Evolutionary conservation across 306 rosid species (phyloP).

Genomic region (Trifolium pratense): DNA sequence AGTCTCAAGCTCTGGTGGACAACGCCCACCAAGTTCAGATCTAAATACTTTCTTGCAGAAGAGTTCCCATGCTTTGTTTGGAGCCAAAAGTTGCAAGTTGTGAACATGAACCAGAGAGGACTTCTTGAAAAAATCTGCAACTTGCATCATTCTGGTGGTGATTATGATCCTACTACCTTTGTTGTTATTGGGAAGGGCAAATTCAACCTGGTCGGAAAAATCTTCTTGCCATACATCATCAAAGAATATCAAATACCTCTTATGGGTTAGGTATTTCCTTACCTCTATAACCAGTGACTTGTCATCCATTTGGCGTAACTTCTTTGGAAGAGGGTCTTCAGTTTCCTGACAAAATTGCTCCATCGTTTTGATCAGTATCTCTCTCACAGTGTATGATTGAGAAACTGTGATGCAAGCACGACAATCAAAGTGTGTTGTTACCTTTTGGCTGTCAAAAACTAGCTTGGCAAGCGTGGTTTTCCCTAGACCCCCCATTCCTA

Average conservation of each 20-base stretch:
- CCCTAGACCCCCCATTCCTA: conserved; percentile 25
- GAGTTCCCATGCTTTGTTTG: conserved; percentile 14
- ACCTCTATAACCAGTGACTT: neutral
- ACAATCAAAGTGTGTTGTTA: neutral
- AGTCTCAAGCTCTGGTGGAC: neutral
- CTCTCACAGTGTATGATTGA: conserved; percentile 18
- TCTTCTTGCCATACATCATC: conserved; percentile 24
- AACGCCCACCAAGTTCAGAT: neutral
- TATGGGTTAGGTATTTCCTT: conserved; percentile 6
- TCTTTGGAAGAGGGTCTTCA: neutral
- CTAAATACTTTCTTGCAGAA: conserved; percentile 15
- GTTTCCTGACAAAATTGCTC: conserved; percentile 6
- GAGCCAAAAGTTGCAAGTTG: conserved; percentile 4
- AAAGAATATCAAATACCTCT: conserved; percentile 13
- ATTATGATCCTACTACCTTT: conserved; percentile 20
- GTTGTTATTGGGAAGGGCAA: neutral
- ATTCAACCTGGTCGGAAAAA: conserved; percentile 8
- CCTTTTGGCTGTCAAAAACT: conserved; percentile 19
- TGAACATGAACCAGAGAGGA: conserved; percentile 8
- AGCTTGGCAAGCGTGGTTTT: conserved; percentile 20
- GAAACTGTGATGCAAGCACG: conserved; percentile 18
- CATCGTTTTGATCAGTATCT: neutral
- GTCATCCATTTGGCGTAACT: conserved; percentile 11
- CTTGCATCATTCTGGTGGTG: conserved; percentile 24
- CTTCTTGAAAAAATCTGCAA: neutral